phyloP scores from a whole-genome alignment of 2,329 filamentous ascomycete genomes.

The Aspergillus tamarii region DNA sequence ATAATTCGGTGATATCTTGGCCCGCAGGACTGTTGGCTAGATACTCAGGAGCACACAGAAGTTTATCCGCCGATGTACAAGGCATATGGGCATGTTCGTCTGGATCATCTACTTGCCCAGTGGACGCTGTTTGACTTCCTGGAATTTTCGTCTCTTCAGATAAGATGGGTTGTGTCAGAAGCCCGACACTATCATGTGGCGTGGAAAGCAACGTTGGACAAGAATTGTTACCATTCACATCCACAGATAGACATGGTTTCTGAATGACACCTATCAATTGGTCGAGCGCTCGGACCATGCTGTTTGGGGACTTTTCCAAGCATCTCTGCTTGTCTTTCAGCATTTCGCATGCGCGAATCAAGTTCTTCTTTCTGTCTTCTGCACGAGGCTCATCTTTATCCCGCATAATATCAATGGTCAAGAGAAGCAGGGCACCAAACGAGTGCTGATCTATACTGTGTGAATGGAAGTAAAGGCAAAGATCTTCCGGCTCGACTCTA shows the following conservation, averaged over 20 bases:
- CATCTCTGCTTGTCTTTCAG: background rate
- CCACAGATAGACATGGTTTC: background rate
- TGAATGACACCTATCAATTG: background rate
- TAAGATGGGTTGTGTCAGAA: background rate
- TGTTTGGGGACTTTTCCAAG: background rate
- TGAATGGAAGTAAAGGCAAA: background rate
- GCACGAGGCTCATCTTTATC: background rate
- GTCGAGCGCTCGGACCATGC: background rate
- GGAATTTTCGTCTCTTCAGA: background rate
- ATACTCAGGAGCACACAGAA: background rate
- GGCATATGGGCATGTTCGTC: background rate
- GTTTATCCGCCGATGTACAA: background rate
- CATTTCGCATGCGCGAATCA: background rate
- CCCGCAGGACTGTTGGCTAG: background rate
- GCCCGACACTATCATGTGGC: background rate
- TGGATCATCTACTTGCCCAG: background rate
- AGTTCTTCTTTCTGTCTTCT: background rate
- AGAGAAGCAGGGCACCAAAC: background rate
- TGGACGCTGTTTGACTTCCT: background rate
- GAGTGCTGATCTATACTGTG: conserved; percentile 1
- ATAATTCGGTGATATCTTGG: background rate
- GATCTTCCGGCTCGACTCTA: background rate
- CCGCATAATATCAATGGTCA: background rate
- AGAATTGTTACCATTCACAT: background rate
- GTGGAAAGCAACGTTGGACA: background rate